Conservation (phyloP, 129 eudicot species). For the Tagetes patula region DNA sequence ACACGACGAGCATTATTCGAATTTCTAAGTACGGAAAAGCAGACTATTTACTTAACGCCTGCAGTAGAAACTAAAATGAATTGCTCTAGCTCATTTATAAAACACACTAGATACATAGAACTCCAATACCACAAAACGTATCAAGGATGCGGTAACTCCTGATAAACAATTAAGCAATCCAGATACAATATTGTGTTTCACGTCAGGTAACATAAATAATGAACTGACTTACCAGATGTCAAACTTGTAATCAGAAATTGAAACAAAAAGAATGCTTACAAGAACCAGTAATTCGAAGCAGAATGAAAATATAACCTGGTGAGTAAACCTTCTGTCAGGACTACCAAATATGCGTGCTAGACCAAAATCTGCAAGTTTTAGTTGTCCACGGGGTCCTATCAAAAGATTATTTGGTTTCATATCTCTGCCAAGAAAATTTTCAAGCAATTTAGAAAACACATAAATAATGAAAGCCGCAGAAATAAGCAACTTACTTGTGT, state of each 20-base stretch:
- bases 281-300: neutral
- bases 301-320: conserved; percentile 59
- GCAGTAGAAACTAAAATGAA: neutral
- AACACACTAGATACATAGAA: neutral
- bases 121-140: neutral
- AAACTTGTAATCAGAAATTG: conserved; percentile 9
- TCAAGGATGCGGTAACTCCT: neutral
- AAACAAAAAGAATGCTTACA: conserved; percentile 6
- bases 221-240: conserved; percentile 17
- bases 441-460: conserved; percentile 11
- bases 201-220: conserved; percentile 14
- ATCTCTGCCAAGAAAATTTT: conserved; percentile 54
- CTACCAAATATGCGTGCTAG: conserved; percentile 94
- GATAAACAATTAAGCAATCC: neutral
- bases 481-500: conserved; percentile 6
- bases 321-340: conserved; percentile 95
- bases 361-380: conserved; percentile 97
- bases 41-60: neutral
- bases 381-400: conserved; percentile 86
- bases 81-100: neutral
- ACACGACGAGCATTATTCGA: neutral
- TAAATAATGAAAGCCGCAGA: conserved; percentile 8
- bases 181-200: neutral
- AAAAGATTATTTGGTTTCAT: conserved; percentile 98
- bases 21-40: neutral